phyloP scores from a whole-genome alignment of 31 red algal genomes.

The Odonthalia washingtoniensis region DNA sequence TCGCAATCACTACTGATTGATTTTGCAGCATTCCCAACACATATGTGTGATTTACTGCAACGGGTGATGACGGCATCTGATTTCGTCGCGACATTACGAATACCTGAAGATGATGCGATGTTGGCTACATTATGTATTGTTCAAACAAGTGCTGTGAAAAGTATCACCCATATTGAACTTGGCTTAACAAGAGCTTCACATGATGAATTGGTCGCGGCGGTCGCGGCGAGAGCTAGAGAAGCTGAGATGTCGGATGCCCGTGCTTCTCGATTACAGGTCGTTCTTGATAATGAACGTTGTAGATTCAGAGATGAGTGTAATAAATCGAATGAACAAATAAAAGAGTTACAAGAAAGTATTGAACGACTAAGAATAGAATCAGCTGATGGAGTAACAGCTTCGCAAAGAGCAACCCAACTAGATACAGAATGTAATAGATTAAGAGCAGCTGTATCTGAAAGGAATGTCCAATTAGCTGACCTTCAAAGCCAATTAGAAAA shows the following conservation, averaged over 20 bases:
- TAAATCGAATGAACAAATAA: neutral
- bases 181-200: conserved; percentile 37
- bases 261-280: neutral
- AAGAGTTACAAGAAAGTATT: neutral
- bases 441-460: neutral
- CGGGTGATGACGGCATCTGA: neutral
- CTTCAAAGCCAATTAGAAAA: neutral
- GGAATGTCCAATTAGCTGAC: neutral
- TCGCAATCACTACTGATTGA: conserved; percentile 56
- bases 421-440: neutral
- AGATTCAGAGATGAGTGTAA: neutral
- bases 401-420: neutral
- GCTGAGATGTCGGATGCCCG: neutral
- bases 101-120: conserved; percentile 21
- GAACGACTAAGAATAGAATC: neutral
- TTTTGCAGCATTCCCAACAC: conserved; percentile 64
- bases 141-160: conserved; percentile 51
- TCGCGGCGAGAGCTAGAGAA: conserved; percentile 46
- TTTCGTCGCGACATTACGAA: conserved; percentile 30
- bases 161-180: conserved; percentile 59
- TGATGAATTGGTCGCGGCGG: conserved; percentile 30
- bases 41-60: conserved; percentile 43
- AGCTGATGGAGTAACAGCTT: neutral
- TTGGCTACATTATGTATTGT: conserved; percentile 37
- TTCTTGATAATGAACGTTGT: neutral